Base-by-base conservation (phyloP, 2,329 filamentous ascomycete genomes). In the Paramyrothecium roridum region DNA sequence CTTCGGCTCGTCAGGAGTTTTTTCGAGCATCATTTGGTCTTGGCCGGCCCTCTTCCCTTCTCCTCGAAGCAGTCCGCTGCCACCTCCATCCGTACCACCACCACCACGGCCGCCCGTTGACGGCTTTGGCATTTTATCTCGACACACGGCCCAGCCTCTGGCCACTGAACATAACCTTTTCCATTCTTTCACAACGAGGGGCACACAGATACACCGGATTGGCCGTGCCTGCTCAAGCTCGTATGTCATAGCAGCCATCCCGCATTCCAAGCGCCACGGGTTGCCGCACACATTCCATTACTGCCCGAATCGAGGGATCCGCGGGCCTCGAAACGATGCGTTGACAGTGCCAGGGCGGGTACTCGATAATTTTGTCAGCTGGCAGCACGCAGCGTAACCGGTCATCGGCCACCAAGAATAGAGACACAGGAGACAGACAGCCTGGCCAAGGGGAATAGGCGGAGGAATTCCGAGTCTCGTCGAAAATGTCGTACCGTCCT, bases 401-500 rank as follows among this genome's bases (percentile, higher is more conserved):
- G 23, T 46, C 33, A 13, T 43, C 43, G 19, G 33, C 52, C 26
- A 21, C 26, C 26, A 30, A 30, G 26, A 30, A 30, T 10, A 52
- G 26, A 30, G 37, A 43, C 37, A 43, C 37, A 7, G n/a, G 37
- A 16, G 33, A 37, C 33, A 37, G 52, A 59, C 56, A 55, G 56
- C 56, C 59, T 54, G 54, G 59, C 57, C 57, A 52, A 62, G 57
- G 19, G 23, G 55, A 60, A 57, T 56, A 58, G 57, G 55, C 53
- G 52, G 54, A 60, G 55, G 47, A 60, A 58, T 59, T 60, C 51
- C 60, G 56, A 61, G 56, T 59, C 26, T 30, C 26, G 26, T 62
- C 63, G 62, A 66, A 64, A 64, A 86, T 83, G 78, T 83, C 82
- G 72, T 77, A 80, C 74, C 80, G 80, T 56, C 76, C 77, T 60